Percentiles rank a stretch among this genome's conserved stretches.
Conservation (phyloP, 441 rosid species). For the Sinapis alba region DNA sequence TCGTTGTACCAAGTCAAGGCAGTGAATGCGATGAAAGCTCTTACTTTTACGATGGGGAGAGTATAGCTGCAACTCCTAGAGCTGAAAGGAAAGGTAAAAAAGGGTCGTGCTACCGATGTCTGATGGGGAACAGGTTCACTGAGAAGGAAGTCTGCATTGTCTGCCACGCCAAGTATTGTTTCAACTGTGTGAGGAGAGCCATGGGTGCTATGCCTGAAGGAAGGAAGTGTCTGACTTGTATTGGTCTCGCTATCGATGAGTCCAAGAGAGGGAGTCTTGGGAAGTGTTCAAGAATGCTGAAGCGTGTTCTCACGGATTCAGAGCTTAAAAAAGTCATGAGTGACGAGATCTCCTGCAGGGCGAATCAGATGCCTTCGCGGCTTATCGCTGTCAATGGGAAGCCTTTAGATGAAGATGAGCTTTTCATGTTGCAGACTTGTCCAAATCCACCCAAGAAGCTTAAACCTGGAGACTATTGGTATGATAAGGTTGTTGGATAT, state of each 20-base stretch:
- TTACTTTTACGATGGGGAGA: constrained; percentile 36
- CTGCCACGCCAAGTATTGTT: constrained; percentile 64
- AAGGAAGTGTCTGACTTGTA: constrained; percentile 66
- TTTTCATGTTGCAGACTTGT: constrained; percentile 52
- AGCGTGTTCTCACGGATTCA: constrained; percentile 42
- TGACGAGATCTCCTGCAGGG: constrained; percentile 49
- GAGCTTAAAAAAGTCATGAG: constrained; percentile 53
- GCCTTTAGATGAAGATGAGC: constrained; percentile 46
- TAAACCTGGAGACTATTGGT: constrained; percentile 66
- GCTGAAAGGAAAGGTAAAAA: constrained; percentile 55
- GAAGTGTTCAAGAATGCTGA: constrained; percentile 52
- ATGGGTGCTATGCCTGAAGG: constrained; percentile 86
- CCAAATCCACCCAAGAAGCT: constrained; percentile 59
- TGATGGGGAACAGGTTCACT: constrained; percentile 53
- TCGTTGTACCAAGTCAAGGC: constrained; percentile 53
- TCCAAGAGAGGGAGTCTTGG: constrained; percentile 53
- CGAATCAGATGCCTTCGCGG: constrained; percentile 60
- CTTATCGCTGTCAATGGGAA: constrained; percentile 49
- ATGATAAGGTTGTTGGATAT: constrained; percentile 58
- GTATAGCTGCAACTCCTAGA: constrained; percentile 32
- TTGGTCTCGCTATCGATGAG: constrained; percentile 52
- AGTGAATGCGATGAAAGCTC: constrained; percentile 45
- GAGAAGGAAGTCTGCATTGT: constrained; percentile 67
- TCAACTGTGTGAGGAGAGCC: constrained; percentile 56
- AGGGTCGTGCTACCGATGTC: constrained; percentile 66